Base-by-base conservation (phyloP, 208 protist genomes). In the Crithidia bombi region DNA sequence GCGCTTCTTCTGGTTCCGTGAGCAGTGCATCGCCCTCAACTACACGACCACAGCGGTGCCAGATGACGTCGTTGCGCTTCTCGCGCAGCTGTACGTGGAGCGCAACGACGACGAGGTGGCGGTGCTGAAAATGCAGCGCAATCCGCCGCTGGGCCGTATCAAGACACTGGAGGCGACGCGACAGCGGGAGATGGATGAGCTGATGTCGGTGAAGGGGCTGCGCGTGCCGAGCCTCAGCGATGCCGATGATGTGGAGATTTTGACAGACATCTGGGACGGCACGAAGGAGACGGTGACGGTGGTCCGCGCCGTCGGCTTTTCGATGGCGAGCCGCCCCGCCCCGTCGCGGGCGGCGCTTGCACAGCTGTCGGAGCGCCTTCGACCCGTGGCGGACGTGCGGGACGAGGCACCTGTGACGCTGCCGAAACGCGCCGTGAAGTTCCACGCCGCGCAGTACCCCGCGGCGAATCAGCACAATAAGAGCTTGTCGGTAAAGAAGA, bases 181-280 rank as follows among this genome's bases (percentile, higher is more conserved):
- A 23, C 71, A 75, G 59, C 72, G 38, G 51, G 87, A 95, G 71
- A 32, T 75, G 72, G 81, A 82, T 32, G 81, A 64, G 43, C 80
- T 93, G 57, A 54, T 63, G 4, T 92, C 87, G 5, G 52, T 75
- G 21, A 83, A 87, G 36, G 90, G 90, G 9, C 65, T 95, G 7
- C 65, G 51, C 36, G 66, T 93, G 26, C 90, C 90, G 2, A 78
- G 75, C 52, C 49, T 93, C 28, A 43, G 36, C 14, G 72, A 83
- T 64, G 77, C 50, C 14, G 83, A 91, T 61, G 82, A 83, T 43
- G 76, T 93, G 0, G 82, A 90, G 59, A 85, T 89, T 28, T 63
- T 95, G 35, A 85, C 83, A 12, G 69, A 82, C 12, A 84, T 90
- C 47, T 95, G 90, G 87, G 90, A 95, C 78, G 87, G 87, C 33